Evolutionary conservation across 176 grass and related monocot species (phyloP).

Genomic region (Oryza officinalis): DNA sequence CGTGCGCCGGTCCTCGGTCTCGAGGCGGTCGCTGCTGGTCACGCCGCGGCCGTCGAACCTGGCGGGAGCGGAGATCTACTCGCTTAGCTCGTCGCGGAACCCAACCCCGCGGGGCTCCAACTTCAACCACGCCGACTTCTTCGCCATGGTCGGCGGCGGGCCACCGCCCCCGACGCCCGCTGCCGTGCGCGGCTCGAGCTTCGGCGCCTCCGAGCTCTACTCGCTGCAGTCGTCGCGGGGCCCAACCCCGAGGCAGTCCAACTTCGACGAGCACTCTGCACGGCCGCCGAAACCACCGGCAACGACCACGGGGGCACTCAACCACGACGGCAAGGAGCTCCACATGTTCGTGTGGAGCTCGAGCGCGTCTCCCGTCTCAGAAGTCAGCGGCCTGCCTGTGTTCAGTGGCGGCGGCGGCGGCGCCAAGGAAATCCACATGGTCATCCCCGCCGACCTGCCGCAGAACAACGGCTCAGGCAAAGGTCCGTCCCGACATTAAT

Average conservation of each 20-base stretch:
- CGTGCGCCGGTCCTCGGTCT: constrained; percentile 69
- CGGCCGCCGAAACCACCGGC: background rate
- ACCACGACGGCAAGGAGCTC: constrained; percentile 87
- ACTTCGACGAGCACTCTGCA: constrained; percentile 67
- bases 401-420: constrained; percentile 36
- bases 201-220: constrained; percentile 65
- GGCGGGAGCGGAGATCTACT: constrained; percentile 89
- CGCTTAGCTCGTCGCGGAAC: constrained; percentile 76
- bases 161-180: constrained; percentile 35
- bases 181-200: constrained; percentile 58
- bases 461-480: constrained; percentile 53
- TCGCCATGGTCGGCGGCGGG: constrained; percentile 69
- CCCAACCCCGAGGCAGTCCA: constrained; percentile 76
- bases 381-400: constrained; percentile 68
- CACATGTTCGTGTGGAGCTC: constrained; percentile 99
- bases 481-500: constrained; percentile 46
- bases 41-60: constrained; percentile 86
- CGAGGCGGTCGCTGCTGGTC: constrained; percentile 53
- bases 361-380: constrained; percentile 78
- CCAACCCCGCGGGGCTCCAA: constrained; percentile 81
- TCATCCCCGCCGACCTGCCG: constrained; percentile 70
- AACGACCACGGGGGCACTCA: constrained; percentile 12
- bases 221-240: constrained; percentile 73
- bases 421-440: constrained; percentile 91
- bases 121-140: constrained; percentile 92